Evolutionary conservation across 306 rosid species (phyloP).

Genomic region (Lathyrus tuberosus): DNA sequence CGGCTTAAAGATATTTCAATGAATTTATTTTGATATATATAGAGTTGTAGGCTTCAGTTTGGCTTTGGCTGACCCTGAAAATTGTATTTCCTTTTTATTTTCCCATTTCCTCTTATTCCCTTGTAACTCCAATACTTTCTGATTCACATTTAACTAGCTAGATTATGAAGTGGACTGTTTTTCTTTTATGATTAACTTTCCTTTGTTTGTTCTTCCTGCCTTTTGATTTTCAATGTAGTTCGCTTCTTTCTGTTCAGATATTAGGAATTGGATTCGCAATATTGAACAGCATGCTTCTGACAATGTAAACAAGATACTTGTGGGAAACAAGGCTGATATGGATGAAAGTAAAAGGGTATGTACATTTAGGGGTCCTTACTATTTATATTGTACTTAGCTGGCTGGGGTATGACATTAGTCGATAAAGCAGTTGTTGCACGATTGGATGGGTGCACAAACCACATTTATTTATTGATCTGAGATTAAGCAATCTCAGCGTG

Average conservation of each 20-base stretch:
- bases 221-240: conserved; percentile 29
- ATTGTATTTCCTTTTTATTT: conserved; percentile 27
- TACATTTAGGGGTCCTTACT: conserved; percentile 19
- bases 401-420: conserved; percentile 5
- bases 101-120: background rate
- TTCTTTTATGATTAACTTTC: conserved; percentile 16
- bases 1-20: conserved; percentile 29
- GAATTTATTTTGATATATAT: conserved; percentile 29
- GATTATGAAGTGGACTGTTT: background rate
- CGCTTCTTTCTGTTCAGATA: conserved; percentile 52
- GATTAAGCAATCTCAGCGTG: conserved; percentile 3
- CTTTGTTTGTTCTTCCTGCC: background rate
- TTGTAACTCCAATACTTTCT: background rate
- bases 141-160: background rate
- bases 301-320: conserved; percentile 79
- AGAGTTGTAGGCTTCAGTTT: conserved; percentile 9
- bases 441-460: conserved; percentile 17
- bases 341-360: conserved; percentile 85
- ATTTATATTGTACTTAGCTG: conserved; percentile 25
- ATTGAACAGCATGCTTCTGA: conserved; percentile 87
- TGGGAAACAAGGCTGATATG: conserved; percentile 90
- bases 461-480: conserved; percentile 13
- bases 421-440: conserved; percentile 2
- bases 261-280: conserved; percentile 87
- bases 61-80: conserved; percentile 15